Percentiles rank a stretch among this genome's conserved stretches.
Conservation (phyloP, 164 flowering plant genomes). For the Pachysandra terminalis region DNA sequence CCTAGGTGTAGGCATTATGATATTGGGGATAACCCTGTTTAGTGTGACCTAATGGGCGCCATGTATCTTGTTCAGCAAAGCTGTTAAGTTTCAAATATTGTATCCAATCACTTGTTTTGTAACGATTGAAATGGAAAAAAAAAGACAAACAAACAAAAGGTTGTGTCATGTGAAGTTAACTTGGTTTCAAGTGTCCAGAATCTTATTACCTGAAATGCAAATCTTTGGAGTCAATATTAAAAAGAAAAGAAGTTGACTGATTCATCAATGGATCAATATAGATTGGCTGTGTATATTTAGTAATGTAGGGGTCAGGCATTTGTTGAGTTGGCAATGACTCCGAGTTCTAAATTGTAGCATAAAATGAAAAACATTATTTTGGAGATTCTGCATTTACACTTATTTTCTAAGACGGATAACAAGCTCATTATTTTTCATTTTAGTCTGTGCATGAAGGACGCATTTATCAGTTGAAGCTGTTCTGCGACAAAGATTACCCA, state of each 20-base stretch:
- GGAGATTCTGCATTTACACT: not conserved
- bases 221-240: not conserved
- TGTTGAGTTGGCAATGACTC: not conserved
- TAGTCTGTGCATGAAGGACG: conserved; percentile 99
- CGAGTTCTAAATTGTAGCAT: not conserved
- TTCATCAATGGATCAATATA: not conserved
- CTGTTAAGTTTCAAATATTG: not conserved
- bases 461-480: conserved; percentile 94
- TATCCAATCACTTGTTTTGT: not conserved
- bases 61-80: not conserved
- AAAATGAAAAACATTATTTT: not conserved
- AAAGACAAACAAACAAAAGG: not conserved
- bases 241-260: not conserved
- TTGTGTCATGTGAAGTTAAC: not conserved
- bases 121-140: not conserved
- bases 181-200: not conserved
- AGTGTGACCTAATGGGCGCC: not conserved
- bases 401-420: not conserved
- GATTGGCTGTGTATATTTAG: not conserved
- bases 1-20: too few species aligned
- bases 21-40: too few species aligned
- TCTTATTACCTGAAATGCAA: not conserved
- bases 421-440: conserved; percentile 11
- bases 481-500: conserved; percentile 97
- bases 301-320: not conserved